Base-by-base conservation (phyloP, 2,329 filamentous ascomycete genomes). In the Colletotrichum sp. region DNA sequence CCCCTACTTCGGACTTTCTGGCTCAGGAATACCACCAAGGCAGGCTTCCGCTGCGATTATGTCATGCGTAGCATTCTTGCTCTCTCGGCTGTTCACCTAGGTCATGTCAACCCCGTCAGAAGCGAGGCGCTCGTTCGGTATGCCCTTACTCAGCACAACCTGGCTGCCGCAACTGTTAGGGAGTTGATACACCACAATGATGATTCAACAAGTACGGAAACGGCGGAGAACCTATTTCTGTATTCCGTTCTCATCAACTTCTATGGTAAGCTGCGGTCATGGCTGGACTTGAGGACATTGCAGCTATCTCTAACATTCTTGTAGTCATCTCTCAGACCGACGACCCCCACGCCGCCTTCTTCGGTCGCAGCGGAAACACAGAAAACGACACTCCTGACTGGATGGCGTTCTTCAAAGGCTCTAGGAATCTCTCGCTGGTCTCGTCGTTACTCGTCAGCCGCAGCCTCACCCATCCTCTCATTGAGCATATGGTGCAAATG, bases 11-110 rank as follows among this genome's bases (percentile, higher is more conserved):
- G 86, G 55, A 83, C 84, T 30, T 84, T 90, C 34, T 90, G 87
- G 86, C 85, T 85, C 7, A 83, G 87, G 9, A 86, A 86, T 71
- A 84, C 87, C 4, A 86, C 89, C 8, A 83, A 85, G 16, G 79
- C 88, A 24, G 89, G 85, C 4, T 86, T 90, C 44, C 76, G 81
- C 1, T 85, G 85, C 70, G 85, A 85, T 13, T 89, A 87, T 75
- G 85, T 90, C 13, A 86, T 91, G 80, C 86, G 86, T 18, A 84
- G 84, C 18, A 83, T 90, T 16, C 82, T 91, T 12, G 86, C 88
- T 12, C 78, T 90, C 10, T 85, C 88, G 3, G 88, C 88, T 2
- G 79, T 90, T 5, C 89, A 91, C 12, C 82, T 90, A 10, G 85
- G 88, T 3, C 82, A 83, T 62, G 52, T 73, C 2, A 55, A 30